A percentile compares a stretch with the other conserved stretches of the same genome.
Evolutionary conservation across 805 yeast genomes (phyloP).

Genomic region (Teunomyces funiuensis): DNA sequence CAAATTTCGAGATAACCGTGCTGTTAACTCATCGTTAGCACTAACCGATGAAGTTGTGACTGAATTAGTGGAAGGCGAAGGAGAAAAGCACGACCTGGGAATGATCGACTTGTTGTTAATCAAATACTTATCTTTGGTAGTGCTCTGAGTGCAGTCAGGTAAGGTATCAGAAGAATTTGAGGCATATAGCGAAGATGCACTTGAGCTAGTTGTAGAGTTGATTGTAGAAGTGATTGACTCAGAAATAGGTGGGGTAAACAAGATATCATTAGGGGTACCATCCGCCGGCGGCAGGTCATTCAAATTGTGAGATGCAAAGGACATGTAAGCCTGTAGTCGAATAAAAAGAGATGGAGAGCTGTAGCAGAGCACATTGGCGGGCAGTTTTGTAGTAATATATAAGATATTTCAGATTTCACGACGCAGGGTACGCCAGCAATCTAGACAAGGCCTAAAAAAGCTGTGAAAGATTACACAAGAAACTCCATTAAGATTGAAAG

Average conservation of each 20-base stretch:
- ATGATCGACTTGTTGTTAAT: slow-evolving; percentile 11
- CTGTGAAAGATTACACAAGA: not conserved
- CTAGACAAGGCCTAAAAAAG: slow-evolving; percentile 4
- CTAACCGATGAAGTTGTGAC: slow-evolving; percentile 5
- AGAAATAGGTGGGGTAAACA: not conserved
- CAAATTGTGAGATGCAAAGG: slow-evolving; percentile 10
- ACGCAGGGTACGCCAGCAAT: not conserved
- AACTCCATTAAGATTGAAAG: not conserved
- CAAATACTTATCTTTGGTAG: slow-evolving; percentile 4
- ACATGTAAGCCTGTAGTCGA: not conserved
- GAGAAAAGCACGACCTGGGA: slow-evolving; percentile 14
- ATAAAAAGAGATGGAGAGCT: not conserved
- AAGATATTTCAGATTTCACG: not conserved
- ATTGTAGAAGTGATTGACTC: not conserved
- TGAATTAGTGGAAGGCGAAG: slow-evolving; percentile 10
- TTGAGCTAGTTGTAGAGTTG: not conserved
- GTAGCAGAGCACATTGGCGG: not conserved
- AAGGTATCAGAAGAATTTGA: not conserved
- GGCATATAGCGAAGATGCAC: not conserved
- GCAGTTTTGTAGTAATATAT: slow-evolving; percentile 1
- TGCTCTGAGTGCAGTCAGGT: not conserved
- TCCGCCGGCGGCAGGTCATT: slow-evolving; percentile 15
- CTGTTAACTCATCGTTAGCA: not conserved
- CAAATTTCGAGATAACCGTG: not conserved
- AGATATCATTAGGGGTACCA: not conserved